Base-by-base conservation (phyloP, 78 protist species). In the Speleostelium caveatum region DNA sequence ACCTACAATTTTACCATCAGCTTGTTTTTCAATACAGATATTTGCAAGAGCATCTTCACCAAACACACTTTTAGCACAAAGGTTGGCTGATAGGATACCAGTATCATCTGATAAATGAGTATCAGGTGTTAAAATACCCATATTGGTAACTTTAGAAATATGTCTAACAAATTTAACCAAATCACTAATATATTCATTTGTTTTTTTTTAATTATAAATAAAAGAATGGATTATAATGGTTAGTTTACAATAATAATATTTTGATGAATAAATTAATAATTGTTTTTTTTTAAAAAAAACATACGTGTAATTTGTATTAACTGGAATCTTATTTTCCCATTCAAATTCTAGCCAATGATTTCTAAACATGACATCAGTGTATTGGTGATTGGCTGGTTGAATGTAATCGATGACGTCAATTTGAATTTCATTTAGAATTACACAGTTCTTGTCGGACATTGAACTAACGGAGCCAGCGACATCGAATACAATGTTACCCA, bases 401-500 rank as follows among this genome's bases (percentile, higher is more conserved):
- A 98, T 96, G 93, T 97, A 97, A 86, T 97, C 99, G 96, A 98
- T 96, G 60, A 98, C 96, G 83, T 98, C 99, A 58, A 98, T 96
- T 92, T 95, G 97, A 45, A 98, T 87, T 86, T 96, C 98, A 75
- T 96, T 93, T 39, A 98, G 95, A 38, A 98, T 95, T 36, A 98
- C 98, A 53, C 74, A 66, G 33, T 86, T 90, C 59, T 79, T 80
- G 53, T 97, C 98, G 22, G 93, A 24, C 60, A 76, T 76, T 26
- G 35, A 16, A 4, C 95, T 93, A 28, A 76, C 78, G 2, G 86
- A 39, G 35, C 88, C 93, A 17, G 95, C 83, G 28, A 53, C 19
- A 75, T 98, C 99, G 79, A 96, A 98, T 22, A 95, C 95, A 39
- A 97, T 92, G 77, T 92, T 94, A 45, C 99, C 99, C 66, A 97